A percentile compares a stretch with the other conserved stretches of the same genome.
Conservation (phyloP, 1,139 yeast genomes). For the Magnusiomyces magnusii region DNA sequence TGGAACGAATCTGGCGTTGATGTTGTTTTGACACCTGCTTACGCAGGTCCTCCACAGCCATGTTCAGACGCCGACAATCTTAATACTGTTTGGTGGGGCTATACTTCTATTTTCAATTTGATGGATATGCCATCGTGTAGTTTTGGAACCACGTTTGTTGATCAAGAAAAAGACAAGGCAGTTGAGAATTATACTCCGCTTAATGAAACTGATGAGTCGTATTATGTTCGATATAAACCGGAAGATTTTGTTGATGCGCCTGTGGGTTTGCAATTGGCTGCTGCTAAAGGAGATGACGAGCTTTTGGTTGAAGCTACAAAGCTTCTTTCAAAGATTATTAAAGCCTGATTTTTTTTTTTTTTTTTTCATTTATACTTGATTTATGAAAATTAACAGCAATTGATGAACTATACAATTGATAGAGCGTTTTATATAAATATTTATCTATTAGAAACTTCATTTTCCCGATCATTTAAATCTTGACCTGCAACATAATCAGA, state of each 20-base stretch:
- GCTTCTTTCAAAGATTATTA: conserved; percentile 1
- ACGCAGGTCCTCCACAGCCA: conserved; percentile 62
- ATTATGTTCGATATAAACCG: conserved; percentile 32
- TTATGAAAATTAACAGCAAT: too few relatives aligned
- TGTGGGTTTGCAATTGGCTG: conserved; percentile 39
- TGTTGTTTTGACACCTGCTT: conserved; percentile 58
- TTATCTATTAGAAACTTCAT: background rate
- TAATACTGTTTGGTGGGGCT: conserved; percentile 63
- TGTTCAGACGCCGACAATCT: conserved; percentile 35
- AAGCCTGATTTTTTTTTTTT: conserved; percentile 25
- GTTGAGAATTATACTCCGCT: conserved; percentile 27
- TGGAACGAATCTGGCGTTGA: conserved; percentile 52
- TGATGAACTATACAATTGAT: too few relatives aligned
- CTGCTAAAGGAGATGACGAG: conserved; percentile 38
- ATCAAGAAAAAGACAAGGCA: conserved; percentile 34
- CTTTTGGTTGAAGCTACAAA: conserved; percentile 4
- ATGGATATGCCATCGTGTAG: conserved; percentile 46
- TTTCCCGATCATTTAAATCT: background rate
- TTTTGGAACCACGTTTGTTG: conserved; percentile 46
- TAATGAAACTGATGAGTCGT: conserved; percentile 28
- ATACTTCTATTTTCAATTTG: conserved; percentile 45
- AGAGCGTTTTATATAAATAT: too few relatives aligned
- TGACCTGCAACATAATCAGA: background rate
- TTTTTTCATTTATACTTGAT: too few relatives aligned
- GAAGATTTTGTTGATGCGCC: conserved; percentile 38